These are phyloP conservation scores for Clarireedia monteithiana DNA, from an alignment of 2,329 filamentous ascomycete genomes.

Conservation along the genomic window DNA sequence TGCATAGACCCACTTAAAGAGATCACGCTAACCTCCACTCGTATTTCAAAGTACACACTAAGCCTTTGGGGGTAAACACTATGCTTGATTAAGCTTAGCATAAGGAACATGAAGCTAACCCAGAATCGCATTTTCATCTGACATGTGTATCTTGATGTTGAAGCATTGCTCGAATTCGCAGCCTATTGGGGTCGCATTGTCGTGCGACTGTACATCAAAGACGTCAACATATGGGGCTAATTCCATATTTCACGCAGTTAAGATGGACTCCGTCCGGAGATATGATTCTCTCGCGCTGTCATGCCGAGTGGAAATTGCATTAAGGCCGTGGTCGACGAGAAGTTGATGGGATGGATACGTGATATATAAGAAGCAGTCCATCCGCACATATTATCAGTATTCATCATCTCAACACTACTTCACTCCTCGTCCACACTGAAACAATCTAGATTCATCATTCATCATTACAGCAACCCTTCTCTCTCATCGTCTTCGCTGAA, in stretches of 20 bases:
- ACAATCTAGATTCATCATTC: background rate
- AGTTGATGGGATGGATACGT: too few species aligned
- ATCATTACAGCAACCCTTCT: too few species aligned
- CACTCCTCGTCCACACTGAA: too few species aligned
- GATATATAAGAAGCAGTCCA: too few species aligned
- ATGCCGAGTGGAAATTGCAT: too few species aligned
- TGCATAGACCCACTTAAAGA: background rate
- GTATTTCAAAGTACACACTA: background rate
- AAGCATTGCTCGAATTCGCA: too few species aligned
- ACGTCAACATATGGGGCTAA: background rate
- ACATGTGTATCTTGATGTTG: too few species aligned
- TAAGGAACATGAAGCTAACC: background rate
- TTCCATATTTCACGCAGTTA: background rate
- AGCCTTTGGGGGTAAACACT: background rate
- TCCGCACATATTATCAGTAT: background rate
- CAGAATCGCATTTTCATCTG: background rate
- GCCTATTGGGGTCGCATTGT: too few species aligned
- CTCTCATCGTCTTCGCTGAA: too few species aligned
- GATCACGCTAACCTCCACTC: background rate
- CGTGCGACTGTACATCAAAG: too few species aligned
- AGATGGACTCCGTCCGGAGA: background rate
- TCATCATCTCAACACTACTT: background rate
- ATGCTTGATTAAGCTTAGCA: background rate
- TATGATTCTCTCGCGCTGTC: background rate
- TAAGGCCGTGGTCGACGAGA: too few species aligned